Conservation (phyloP, 345 rosid species). For the Populus pruinosa region DNA sequence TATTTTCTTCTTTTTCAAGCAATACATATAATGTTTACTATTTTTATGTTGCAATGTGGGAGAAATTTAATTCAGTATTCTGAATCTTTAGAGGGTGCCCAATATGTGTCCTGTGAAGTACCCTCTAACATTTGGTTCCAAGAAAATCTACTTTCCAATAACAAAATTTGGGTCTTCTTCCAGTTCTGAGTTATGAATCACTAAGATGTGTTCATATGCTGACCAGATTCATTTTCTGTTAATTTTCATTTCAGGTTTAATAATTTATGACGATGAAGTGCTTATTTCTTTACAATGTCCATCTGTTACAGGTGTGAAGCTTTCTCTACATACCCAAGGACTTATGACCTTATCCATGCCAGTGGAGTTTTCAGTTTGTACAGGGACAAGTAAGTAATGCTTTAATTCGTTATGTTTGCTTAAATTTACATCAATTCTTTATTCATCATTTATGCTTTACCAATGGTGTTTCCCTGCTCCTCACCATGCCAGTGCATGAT, state of each 20-base stretch:
- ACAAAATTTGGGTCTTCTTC: background rate
- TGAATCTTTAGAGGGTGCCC: background rate
- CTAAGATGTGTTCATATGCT: background rate
- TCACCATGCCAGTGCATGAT: background rate
- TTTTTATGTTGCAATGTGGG: background rate
- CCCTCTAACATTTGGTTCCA: background rate
- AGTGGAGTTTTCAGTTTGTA: constrained; percentile 77
- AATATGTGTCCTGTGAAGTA: background rate
- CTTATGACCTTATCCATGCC: constrained; percentile 92
- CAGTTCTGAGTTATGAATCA: background rate
- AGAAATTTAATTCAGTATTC: background rate
- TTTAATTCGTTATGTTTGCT: background rate
- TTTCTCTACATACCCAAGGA: constrained; percentile 98
- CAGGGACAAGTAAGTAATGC: constrained; percentile 68
- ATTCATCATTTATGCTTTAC: background rate
- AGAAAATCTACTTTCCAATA: background rate
- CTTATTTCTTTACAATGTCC: background rate
- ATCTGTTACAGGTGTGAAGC: constrained; percentile 78
- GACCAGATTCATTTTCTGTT: background rate
- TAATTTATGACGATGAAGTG: background rate
- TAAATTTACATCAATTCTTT: constrained; percentile 3
- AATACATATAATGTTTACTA: background rate
- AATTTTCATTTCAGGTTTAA: background rate
- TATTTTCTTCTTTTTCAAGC: background rate
- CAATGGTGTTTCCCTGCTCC: background rate